phyloP scores from a whole-genome alignment of 805 yeast genomes.

The Wickerhamiella kurtzmanii region DNA sequence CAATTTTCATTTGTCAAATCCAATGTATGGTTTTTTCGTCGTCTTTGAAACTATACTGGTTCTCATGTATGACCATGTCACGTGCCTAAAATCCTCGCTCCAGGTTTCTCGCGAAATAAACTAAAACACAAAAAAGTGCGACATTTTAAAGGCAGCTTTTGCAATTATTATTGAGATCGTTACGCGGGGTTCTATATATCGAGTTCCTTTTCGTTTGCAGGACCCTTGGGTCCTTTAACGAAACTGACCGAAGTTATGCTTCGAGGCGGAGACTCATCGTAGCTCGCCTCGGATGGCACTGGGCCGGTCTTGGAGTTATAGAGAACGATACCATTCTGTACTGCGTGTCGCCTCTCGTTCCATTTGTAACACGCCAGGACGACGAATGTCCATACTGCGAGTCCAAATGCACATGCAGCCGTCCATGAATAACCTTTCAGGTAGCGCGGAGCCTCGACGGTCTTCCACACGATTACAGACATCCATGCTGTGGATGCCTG shows the following conservation, averaged over 20 bases:
- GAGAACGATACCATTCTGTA: slow-evolving; percentile 13
- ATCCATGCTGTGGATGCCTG: slow-evolving; percentile 44
- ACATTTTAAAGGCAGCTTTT: no score
- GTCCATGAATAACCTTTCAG: slow-evolving; percentile 20
- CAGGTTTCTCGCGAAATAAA: no score
- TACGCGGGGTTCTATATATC: no score
- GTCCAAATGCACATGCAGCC: slow-evolving; percentile 14
- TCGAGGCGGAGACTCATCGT: not conserved
- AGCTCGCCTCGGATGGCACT: not conserved
- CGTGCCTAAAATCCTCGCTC: no score
- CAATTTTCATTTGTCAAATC: no score
- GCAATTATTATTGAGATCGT: no score
- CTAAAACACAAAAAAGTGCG: no score
- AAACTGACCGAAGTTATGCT: not conserved
- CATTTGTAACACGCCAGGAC: slow-evolving; percentile 12
- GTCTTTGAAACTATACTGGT: no score
- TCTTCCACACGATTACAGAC: slow-evolving; percentile 33
- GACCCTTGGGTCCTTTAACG: not conserved
- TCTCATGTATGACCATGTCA: no score
- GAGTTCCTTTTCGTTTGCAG: not conserved
- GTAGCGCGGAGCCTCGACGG: slow-evolving; percentile 21
- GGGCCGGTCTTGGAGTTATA: slow-evolving; percentile 7
- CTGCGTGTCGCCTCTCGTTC: slow-evolving; percentile 11
- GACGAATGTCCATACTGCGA: slow-evolving; percentile 17
- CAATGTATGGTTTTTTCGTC: no score